Conservation (phyloP, 1,139 yeast species). For the Blastobotrys serpentis region DNA sequence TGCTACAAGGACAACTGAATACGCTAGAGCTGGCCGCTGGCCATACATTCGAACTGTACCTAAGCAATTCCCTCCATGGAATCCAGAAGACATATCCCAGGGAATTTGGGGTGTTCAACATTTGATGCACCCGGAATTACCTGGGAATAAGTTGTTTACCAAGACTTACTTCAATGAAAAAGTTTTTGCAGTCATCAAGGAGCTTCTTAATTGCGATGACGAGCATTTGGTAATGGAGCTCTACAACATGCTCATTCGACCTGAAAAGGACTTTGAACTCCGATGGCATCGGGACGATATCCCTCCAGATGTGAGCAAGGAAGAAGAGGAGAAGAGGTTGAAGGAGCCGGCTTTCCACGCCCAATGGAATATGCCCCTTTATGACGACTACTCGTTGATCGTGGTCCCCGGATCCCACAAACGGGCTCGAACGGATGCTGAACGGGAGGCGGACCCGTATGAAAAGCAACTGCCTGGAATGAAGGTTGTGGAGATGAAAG, state of each 20-base stretch:
- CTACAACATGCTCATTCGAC: slow-evolving; percentile 57
- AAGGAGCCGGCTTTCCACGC: slow-evolving; percentile 52
- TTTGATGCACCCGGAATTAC: slow-evolving; percentile 51
- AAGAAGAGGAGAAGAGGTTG: slow-evolving; percentile 47
- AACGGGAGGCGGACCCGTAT: slow-evolving; percentile 41
- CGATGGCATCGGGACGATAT: slow-evolving; percentile 60
- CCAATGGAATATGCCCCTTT: slow-evolving; percentile 55
- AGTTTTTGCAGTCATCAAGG: slow-evolving; percentile 17
- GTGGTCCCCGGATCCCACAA: slow-evolving; percentile 54
- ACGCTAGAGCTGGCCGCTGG: slow-evolving; percentile 55
- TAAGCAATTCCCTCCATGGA: slow-evolving; percentile 63
- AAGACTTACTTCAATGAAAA: slow-evolving; percentile 19
- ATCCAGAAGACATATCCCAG: slow-evolving; percentile 48
- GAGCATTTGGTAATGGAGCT: slow-evolving; percentile 51
- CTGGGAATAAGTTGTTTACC: slow-evolving; percentile 30
- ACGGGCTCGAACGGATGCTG: slow-evolving; percentile 49
- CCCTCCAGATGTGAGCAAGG: slow-evolving; percentile 49
- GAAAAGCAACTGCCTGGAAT: slow-evolving; percentile 44
- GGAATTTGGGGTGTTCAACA: slow-evolving; percentile 60
- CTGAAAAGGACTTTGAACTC: slow-evolving; percentile 54
- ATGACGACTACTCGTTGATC: slow-evolving; percentile 51
- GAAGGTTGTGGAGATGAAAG: slow-evolving; percentile 46
- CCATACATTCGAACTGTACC: slow-evolving; percentile 49
- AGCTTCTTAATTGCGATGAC: slow-evolving; percentile 39
- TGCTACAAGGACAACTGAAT: slow-evolving; percentile 45